phyloP scores from a whole-genome alignment of 78 protist species.

The Dictyostelium capitatum region DNA sequence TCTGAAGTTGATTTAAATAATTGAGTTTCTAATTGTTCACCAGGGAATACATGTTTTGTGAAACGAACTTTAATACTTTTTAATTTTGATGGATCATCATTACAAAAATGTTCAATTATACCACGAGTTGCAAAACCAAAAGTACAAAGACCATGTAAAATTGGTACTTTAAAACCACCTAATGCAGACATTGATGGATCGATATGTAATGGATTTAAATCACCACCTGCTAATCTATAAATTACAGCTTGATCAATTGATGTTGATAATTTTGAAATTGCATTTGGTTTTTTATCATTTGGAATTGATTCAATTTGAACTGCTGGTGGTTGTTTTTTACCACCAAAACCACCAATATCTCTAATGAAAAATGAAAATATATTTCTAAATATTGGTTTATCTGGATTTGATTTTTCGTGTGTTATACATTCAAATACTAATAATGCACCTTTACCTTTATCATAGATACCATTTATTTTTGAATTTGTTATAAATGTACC shows the following conservation, averaged over 20 bases:
- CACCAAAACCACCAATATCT: conserved; percentile 79
- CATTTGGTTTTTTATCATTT: conserved; percentile 30
- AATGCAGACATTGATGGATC: conserved; percentile 58
- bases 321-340: conserved; percentile 25
- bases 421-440: conserved; percentile 49
- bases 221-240: conserved; percentile 70
- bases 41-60: conserved; percentile 73
- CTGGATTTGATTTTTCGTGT: neutral
- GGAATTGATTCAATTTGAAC: conserved; percentile 25
- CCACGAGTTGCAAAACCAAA: conserved; percentile 69
- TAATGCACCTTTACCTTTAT: conserved; percentile 79
- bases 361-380: conserved; percentile 65
- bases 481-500: conserved; percentile 41
- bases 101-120: conserved; percentile 63
- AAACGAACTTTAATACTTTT: conserved; percentile 34
- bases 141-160: conserved; percentile 74
- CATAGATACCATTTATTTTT: conserved; percentile 33
- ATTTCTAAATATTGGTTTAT: conserved; percentile 29
- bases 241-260: conserved; percentile 56
- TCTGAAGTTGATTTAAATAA: conserved; percentile 12
- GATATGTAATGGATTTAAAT: conserved; percentile 70
- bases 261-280: conserved; percentile 12
- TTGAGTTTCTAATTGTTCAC: conserved; percentile 68
- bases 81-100: conserved; percentile 53
- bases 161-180: conserved; percentile 73